These are phyloP conservation scores for Parafenestella ontariensis DNA, from an alignment of 2,329 filamentous ascomycete genomes.

Conservation along the genomic window DNA sequence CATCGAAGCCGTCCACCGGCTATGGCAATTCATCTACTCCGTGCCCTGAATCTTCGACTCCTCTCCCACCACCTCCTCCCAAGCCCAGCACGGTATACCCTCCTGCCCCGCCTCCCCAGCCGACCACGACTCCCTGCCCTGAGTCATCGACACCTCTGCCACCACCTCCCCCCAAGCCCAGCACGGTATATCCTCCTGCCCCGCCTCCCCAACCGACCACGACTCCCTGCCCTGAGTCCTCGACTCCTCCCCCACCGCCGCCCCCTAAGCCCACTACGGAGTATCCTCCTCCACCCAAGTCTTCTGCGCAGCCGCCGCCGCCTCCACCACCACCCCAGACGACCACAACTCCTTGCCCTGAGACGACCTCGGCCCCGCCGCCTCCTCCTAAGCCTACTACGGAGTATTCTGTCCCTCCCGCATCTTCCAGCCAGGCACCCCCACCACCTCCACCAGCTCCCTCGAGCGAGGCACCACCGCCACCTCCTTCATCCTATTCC, in stretches of 20 bases:
- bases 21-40: no score
- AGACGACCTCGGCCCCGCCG: constrained; percentile 4
- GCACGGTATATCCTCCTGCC: neutral
- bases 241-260: neutral
- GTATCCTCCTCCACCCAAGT: neutral
- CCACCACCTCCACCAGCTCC: neutral
- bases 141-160: constrained; percentile 1
- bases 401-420: neutral
- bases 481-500: constrained; percentile 3
- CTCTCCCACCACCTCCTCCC: neutral
- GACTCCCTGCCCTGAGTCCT: constrained; percentile 6
- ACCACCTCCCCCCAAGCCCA: neutral
- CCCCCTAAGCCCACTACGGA: neutral
- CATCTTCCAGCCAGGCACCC: neutral
- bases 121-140: constrained; percentile 9
- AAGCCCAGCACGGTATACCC: neutral
- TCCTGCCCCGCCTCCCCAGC: neutral
- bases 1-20: neutral
- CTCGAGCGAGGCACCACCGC: neutral
- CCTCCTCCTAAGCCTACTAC: constrained; percentile 15
- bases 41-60: constrained; percentile 3
- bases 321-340: no score
- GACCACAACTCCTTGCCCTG: constrained; percentile 14
- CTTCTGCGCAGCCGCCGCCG: no score
- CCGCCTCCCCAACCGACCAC: constrained; percentile 4